Evolutionary conservation across 2,329 filamentous ascomycete species (phyloP).

Genomic region (Colletotrichum horii): DNA sequence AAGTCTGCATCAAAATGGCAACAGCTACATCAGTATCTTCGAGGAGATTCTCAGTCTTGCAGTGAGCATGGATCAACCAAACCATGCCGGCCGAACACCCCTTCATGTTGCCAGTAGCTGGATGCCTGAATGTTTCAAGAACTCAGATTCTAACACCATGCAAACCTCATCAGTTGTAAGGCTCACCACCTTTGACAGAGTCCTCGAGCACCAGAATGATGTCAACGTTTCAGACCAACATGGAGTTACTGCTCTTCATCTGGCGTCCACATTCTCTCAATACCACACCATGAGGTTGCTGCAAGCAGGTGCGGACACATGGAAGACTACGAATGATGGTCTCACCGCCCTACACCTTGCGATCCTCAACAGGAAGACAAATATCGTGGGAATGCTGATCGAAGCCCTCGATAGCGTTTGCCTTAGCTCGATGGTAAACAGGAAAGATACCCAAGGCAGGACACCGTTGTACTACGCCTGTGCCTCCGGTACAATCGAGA

Average conservation of each 20-base stretch:
- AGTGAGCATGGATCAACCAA: neutral
- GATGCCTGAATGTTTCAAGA: neutral
- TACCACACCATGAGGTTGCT: constrained; percentile 34
- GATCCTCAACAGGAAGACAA: constrained; percentile 34
- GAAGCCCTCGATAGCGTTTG: neutral
- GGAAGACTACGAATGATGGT: constrained; percentile 33
- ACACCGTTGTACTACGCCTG: constrained; percentile 29
- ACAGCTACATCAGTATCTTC: neutral
- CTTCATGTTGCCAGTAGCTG: neutral
- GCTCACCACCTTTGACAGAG: neutral
- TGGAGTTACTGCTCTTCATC: constrained; percentile 29
- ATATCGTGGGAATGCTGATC: constrained; percentile 36
- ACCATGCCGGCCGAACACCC: neutral
- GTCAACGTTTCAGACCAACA: neutral
- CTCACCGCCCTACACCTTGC: constrained; percentile 47
- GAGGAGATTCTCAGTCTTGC: neutral
- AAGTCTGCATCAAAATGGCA: neutral
- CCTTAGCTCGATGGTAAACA: neutral
- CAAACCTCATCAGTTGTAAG: neutral
- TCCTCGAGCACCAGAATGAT: neutral
- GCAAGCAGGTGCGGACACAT: constrained; percentile 39
- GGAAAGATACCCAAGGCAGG: neutral
- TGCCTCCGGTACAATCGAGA: constrained; percentile 27
- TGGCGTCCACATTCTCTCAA: constrained; percentile 26
- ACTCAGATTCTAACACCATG: neutral